Evolutionary conservation across 306 rosid species (phyloP), one percentile per base, ranked within the genome.

Genomic region (Arachis hypogaea): DNA sequence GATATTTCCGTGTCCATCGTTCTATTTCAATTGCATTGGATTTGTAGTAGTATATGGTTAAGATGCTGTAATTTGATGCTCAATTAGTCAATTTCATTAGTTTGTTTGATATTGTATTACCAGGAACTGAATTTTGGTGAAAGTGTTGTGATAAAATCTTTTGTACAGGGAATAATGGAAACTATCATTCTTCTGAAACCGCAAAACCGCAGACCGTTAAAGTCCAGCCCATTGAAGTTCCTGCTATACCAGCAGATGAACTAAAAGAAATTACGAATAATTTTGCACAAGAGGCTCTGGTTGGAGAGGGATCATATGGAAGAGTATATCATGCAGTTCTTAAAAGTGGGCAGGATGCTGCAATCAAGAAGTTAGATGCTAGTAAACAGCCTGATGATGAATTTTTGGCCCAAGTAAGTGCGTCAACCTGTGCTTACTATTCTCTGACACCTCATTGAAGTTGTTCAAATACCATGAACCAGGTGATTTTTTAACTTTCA

Each of bases 251-350:
- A 4, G 86, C 75, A 12, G 93, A 89, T 50, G 98, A 93, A 79
- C 88, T 89, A 36, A 91, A 87, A 86, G 96, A 91, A 68, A 71
- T 91, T 56, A 91, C 98, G 0, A 92, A 89, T 29, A 79, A 77
- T 78, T 93, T 86, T 82, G 92, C 93, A 66, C 80, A 92, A 71
- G 82, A 73, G 75, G 72, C 93, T 80, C 76, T 93, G 83, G 89
- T 93, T 78, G 98, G 98, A 78, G 98, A 93, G 86, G 98, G 98
- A 33, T 93, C 98, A 7, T 93, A 87, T 74, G 98, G 98, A 63
- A 82, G 93, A 80, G 97, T 93, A 47, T 91, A 89, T 75, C 84
- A 82, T 81, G 98, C 97, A 7, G 65, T 83, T 51, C 90, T 93
- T 71, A 83, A 86, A 82, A 93, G 75, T 76, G 98, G 85, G 40